Evolutionary conservation across 345 rosid species (phyloP).

Genomic region (Angophora floribunda): DNA sequence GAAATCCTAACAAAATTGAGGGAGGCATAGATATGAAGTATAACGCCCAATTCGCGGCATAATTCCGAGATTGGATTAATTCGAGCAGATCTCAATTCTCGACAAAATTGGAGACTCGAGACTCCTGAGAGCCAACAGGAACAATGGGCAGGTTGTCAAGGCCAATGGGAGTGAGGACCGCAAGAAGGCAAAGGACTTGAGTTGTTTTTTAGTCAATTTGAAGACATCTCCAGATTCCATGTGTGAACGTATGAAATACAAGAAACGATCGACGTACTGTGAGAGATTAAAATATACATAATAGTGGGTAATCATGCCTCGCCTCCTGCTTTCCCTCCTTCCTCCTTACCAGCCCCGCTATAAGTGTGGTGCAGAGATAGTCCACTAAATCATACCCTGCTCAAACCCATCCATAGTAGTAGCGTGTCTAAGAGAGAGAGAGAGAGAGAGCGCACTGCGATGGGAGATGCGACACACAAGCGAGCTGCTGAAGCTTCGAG

Average conservation of each 20-base stretch:
- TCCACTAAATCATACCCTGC: not conserved
- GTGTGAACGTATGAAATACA: not conserved
- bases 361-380: fast-evolving
- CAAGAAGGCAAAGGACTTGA: not conserved
- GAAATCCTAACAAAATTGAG: too few species aligned
- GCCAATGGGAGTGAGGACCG: not conserved
- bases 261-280: fast-evolving
- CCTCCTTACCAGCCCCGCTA: not conserved
- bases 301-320: not conserved
- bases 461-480: too few species aligned
- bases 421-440: not conserved
- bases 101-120: too few species aligned
- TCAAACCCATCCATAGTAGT: not conserved
- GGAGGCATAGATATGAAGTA: too few species aligned
- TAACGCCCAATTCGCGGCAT: too few species aligned
- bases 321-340: not conserved
- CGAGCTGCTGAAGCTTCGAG: too few species aligned
- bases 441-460: fast-evolving
- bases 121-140: not conserved
- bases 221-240: not conserved
- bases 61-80: too few species aligned
- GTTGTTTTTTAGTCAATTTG: not conserved
- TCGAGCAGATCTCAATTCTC: too few species aligned
- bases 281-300: not conserved
- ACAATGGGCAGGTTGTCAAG: not conserved